phyloP scores from a whole-genome alignment of 306 rosid genomes.

The Glycyrrhiza uralensis region DNA sequence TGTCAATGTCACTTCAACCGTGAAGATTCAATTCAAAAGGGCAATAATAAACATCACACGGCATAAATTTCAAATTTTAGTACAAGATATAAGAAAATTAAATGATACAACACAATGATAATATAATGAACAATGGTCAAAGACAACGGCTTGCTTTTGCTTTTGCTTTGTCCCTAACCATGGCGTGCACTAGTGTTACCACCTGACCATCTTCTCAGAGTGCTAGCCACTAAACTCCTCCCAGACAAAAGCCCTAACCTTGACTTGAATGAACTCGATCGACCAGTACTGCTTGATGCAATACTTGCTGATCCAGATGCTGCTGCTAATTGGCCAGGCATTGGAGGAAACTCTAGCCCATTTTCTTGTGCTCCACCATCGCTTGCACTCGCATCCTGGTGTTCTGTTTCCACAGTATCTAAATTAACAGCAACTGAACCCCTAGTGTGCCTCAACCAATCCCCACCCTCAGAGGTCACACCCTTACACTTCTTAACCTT shows the following conservation, averaged over 20 bases:
- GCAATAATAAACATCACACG: slow-evolving; percentile 62
- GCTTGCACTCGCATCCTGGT: slow-evolving; percentile 77
- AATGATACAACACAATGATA: slow-evolving; percentile 39
- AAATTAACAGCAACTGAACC: slow-evolving; percentile 76
- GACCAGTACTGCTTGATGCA: slow-evolving; percentile 52
- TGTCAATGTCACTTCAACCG: slow-evolving; percentile 34
- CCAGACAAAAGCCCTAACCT: slow-evolving; percentile 75
- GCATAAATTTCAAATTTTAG: slow-evolving; percentile 37
- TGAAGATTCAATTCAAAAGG: slow-evolving; percentile 52
- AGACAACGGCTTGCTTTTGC: slow-evolving; percentile 29
- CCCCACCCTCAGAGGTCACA: slow-evolving; percentile 82
- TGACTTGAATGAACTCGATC: slow-evolving; percentile 66
- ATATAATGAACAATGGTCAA: slow-evolving; percentile 32
- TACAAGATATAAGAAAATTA: slow-evolving; percentile 40
- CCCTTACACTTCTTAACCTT: slow-evolving; percentile 91
- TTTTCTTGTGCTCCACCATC: slow-evolving; percentile 79
- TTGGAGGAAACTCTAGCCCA: slow-evolving; percentile 49
- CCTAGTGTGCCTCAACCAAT: slow-evolving; percentile 65
- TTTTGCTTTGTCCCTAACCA: slow-evolving; percentile 34
- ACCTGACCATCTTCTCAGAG: slow-evolving; percentile 80
- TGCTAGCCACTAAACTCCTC: slow-evolving; percentile 65
- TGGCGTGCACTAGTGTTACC: slow-evolving; percentile 59
- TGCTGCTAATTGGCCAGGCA: slow-evolving; percentile 37
- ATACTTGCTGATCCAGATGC: slow-evolving; percentile 11
- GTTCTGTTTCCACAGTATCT: slow-evolving; percentile 69